phyloP scores from a whole-genome alignment of 2,329 filamentous ascomycete species.

The Cladosporium halotolerans region DNA sequence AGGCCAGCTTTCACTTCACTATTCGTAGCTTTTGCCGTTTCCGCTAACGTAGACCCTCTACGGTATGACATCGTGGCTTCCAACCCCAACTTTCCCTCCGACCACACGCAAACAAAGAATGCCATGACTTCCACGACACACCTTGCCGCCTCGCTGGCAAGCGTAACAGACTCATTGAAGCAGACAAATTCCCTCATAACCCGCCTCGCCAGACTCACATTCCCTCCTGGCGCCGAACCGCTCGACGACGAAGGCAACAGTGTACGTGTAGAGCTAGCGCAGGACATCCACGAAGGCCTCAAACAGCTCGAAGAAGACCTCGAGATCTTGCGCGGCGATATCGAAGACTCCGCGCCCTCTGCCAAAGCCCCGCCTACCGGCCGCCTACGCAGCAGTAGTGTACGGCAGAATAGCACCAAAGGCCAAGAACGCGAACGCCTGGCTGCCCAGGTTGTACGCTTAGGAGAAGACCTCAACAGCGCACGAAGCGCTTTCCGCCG shows the following conservation, averaged over 20 bases:
- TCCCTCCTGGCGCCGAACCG: conserved; percentile 55
- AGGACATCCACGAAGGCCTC: conserved; percentile 72
- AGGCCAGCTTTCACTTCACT: conserved; percentile 6
- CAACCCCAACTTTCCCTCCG: not conserved
- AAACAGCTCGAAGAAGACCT: conserved; percentile 77
- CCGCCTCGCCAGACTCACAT: conserved; percentile 54
- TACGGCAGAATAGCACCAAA: conserved; percentile 41
- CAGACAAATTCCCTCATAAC: conserved; percentile 50
- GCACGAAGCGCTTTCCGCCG: conserved; percentile 66
- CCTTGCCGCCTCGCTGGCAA: conserved; percentile 21
- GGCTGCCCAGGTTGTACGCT: conserved; percentile 58
- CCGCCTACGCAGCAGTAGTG: conserved; percentile 45
- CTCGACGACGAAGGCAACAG: conserved; percentile 47
- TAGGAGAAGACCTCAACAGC: conserved; percentile 64
- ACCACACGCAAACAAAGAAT: conserved; percentile 5
- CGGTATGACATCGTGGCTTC: conserved; percentile 5
- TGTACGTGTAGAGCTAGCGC: conserved; percentile 63
- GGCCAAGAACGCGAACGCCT: conserved; percentile 60
- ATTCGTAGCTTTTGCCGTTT: no score
- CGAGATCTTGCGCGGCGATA: conserved; percentile 71
- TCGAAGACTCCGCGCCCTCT: conserved; percentile 58
- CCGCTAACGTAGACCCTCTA: not conserved
- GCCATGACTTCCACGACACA: conserved; percentile 20
- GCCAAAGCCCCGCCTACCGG: conserved; percentile 21
- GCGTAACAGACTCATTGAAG: conserved; percentile 49